Percentiles rank a stretch among this genome's conserved stretches.
Evolutionary conservation across 176 grass and related monocot species (phyloP).

Genomic region (Oryza meyeriana): DNA sequence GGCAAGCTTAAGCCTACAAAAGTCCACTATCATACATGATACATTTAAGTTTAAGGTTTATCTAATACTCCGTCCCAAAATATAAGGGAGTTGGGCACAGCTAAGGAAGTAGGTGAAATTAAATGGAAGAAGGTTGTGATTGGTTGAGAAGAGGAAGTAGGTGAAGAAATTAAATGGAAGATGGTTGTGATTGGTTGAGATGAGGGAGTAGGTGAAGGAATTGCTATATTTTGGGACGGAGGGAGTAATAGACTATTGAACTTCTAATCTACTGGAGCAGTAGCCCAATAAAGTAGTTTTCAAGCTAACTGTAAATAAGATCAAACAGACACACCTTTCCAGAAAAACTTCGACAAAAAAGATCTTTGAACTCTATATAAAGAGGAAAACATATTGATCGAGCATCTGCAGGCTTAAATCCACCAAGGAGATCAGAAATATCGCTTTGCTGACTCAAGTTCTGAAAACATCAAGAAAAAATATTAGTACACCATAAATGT

Average conservation of each 20-base stretch:
- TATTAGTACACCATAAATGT: constrained; percentile 10
- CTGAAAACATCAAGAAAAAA: constrained; percentile 44
- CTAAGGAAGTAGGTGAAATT: too few relatives aligned
- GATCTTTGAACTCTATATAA: constrained; percentile 78
- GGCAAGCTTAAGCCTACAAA: background rate
- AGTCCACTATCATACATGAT: background rate
- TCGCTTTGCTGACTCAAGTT: constrained; percentile 99
- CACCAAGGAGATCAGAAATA: constrained; percentile 92
- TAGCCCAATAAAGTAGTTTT: background rate
- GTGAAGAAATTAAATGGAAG: too few relatives aligned
- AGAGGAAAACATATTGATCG: constrained; percentile 79
- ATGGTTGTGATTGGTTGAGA: too few relatives aligned
- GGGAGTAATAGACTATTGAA: background rate
- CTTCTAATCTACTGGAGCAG: background rate
- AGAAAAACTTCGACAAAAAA: constrained; percentile 67
- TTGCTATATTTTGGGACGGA: too few relatives aligned
- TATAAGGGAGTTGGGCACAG: too few relatives aligned
- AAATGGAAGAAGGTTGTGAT: too few relatives aligned
- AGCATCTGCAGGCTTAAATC: constrained; percentile 88
- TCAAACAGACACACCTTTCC: constrained; percentile 47
- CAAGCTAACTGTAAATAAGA: background rate
- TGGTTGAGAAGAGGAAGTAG: too few relatives aligned
- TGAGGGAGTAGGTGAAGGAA: too few relatives aligned
- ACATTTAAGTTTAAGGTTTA: background rate
- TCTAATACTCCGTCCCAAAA: background rate